phyloP scores from a whole-genome alignment of 331 rosid genomes.

The Rhamnella rubrinervis region DNA sequence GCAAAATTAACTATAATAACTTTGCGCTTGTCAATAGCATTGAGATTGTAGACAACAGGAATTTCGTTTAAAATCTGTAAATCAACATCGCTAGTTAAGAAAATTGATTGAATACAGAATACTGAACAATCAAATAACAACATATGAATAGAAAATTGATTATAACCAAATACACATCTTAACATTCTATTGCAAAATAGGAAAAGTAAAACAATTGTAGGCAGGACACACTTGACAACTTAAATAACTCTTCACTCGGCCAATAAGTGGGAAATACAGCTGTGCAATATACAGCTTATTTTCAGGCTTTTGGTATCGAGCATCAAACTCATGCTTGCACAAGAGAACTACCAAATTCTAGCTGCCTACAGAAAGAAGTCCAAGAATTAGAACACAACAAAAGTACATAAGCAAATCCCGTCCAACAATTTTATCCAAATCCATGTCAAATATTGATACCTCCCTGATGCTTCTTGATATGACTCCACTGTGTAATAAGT shows the following conservation, averaged over 20 bases:
- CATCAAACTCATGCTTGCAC: constrained; percentile 98
- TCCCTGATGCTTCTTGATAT: constrained; percentile 1
- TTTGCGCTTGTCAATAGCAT: constrained; percentile 91
- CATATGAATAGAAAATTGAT: not conserved
- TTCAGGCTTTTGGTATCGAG: constrained; percentile 97
- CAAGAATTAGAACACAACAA: constrained; percentile 9
- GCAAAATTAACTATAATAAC: constrained; percentile 78
- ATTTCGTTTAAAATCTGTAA: constrained; percentile 93
- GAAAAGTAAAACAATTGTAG: not conserved
- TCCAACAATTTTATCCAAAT: not conserved
- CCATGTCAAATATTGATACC: not conserved
- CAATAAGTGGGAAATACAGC: constrained; percentile 90
- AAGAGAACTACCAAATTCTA: constrained; percentile 88
- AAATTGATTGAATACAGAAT: not conserved
- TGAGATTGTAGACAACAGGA: constrained; percentile 98
- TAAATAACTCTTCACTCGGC: constrained; percentile 57
- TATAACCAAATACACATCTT: not conserved
- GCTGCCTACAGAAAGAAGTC: constrained; percentile 63
- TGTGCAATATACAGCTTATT: constrained; percentile 96
- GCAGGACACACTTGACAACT: not conserved
- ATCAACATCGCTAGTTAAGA: constrained; percentile 21
- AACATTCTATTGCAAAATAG: not conserved
- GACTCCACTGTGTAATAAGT: not conserved
- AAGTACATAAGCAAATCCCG: not conserved
- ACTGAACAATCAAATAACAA: not conserved